Base-by-base conservation (phyloP, 148 eudicot genomes). In the Polygonum maritimum region DNA sequence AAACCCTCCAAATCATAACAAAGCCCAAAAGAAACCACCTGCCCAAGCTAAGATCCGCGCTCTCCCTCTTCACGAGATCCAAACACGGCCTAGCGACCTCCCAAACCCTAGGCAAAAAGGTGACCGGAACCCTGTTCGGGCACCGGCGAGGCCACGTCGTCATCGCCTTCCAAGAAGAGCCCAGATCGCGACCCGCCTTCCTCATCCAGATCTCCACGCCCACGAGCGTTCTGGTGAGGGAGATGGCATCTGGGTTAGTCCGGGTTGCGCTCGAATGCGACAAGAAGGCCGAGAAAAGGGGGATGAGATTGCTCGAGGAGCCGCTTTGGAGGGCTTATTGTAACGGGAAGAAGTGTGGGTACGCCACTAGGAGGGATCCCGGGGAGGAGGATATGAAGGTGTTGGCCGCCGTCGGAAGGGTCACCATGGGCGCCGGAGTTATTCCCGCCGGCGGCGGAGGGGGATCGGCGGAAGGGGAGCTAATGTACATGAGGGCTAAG, bases 401-500 rank as follows among this genome's bases (percentile, higher is more conserved):
- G 48, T 73, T 94, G 65, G 80, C 76, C 2, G 79, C 96, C 0
- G 80, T 94, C 0, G 94, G 88, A 19, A 90, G 93, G 35, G 86
- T 94, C 8, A 85, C 98, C 2, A 92, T 92, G 95, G 98, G 98
- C 3, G 98, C 97, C 5, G 99, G 99, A 15, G 97, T 95, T 3
- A 70, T 95, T 18, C 97, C 99, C 0, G 82, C 99, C 0, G 82
- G 77, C 6, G 33, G 72, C 2, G 88, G 78, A 0, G 87, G 74
- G 21, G 48, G 31, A 26, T 26, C 54, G 0, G 39, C 75, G n/a
- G 93, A 86, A 35, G 97, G 94, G 5, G 94, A 91, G 82, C 55
- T 91, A 0, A 93, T 93, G 96, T 94, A 92, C 19, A 94, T 94
- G 95, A 86, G 97, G 72, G 98, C 97, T 6, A 94, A 81, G 85